Evolutionary conservation across 2,329 filamentous ascomycete species (phyloP), one percentile per base, ranked within the genome.

Genomic region (Epichloe sp.): DNA sequence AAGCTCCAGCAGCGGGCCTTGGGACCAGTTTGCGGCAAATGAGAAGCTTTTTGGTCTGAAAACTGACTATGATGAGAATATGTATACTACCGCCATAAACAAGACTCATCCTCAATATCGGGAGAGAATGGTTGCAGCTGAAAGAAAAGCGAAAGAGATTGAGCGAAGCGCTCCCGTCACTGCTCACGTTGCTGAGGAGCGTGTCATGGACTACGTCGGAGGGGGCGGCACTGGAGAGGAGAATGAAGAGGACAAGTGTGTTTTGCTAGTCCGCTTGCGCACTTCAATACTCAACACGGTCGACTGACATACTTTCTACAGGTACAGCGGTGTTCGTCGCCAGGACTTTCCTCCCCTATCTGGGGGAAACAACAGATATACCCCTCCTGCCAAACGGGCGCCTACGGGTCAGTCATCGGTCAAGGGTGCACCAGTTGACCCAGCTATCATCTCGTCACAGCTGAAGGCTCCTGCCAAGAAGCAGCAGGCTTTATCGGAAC

Each of bases 11-110:
- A 62, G 68, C 15, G 72, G 70, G 6, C 72, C 70, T 10, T 98
- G 93, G 93, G 91, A 98, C 65, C 93, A 98, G 66, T 98, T 98
- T 62, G 86, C 87, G 52, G 83, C 79, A 55, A 97, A 97, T 62
- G 87, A 94, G 68, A 78, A 82, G 51, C 80, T 88, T 34, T 97
- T 95, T 63, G 93, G 93, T 37, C 71, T 94, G 40, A 88, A 82
- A 67, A 93, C 86, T 49, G 88, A 89, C 60, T 98, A 97, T 64
- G 83, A 97, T 62, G 93, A 97, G 68, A 89, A 87, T 59, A 81
- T 93, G 43, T 98, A 98, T 70, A 98, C 93, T 1, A 98, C 93
- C 10, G 72, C 80, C 41, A 94, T 98, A 62, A 82, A 98, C 68
- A 88, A 83, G 62, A 86, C 69, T 56, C 83, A 95, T 59, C 90